phyloP scores from a whole-genome alignment of 306 rosid species.

The Phaseolus lunatus region DNA sequence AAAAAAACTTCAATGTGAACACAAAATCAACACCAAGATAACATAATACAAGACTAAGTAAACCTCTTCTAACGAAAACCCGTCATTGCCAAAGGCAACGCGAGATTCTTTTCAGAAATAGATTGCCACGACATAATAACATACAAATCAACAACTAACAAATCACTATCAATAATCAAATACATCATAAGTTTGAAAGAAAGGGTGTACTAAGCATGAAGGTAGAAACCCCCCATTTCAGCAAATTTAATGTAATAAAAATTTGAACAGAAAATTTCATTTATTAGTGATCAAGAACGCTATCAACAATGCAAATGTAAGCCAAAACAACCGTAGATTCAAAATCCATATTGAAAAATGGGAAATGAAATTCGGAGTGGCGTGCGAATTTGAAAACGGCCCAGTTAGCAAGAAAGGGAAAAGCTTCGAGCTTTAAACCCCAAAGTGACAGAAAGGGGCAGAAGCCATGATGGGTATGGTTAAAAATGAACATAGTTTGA shows the following conservation, averaged over 20 bases:
- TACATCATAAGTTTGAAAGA: constrained; percentile 13
- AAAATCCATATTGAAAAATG: no score
- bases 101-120: constrained; percentile 21
- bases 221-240: neutral
- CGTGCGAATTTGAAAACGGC: no score
- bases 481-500: no score
- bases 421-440: no score
- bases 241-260: neutral
- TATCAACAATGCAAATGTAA: no score
- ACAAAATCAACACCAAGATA: constrained; percentile 29
- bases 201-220: neutral
- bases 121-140: constrained; percentile 11
- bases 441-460: no score
- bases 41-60: neutral
- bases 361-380: no score
- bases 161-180: constrained; percentile 25
- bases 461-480: no score
- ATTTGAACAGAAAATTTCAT: neutral
- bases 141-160: constrained; percentile 24
- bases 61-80: constrained; percentile 12
- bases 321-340: no score
- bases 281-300: neutral
- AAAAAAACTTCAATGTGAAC: neutral
- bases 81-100: constrained; percentile 4
- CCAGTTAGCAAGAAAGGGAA: no score